phyloP scores from a whole-genome alignment of 345 rosid species.

The Balakata baccata region DNA sequence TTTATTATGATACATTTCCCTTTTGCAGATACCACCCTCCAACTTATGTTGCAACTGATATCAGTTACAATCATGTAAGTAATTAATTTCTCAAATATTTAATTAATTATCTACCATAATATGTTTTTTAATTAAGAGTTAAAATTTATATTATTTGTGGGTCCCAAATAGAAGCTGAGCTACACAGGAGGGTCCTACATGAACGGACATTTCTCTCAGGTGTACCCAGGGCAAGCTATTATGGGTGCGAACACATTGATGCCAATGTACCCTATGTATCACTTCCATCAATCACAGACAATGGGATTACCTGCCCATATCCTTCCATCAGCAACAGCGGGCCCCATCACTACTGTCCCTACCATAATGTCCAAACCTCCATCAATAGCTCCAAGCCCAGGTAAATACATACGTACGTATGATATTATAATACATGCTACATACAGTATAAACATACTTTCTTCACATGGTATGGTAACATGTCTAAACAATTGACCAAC shows the following conservation, averaged over 20 bases:
- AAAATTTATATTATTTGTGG: background rate
- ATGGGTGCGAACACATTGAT: slow-evolving; percentile 68
- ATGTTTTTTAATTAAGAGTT: background rate
- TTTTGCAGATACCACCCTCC: slow-evolving; percentile 67
- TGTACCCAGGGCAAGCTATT: slow-evolving; percentile 66
- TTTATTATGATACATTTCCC: background rate
- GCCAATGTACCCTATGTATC: slow-evolving; percentile 80
- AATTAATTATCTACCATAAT: background rate
- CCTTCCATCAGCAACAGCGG: slow-evolving; percentile 43
- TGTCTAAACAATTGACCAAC: background rate
- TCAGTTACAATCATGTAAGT: slow-evolving; percentile 71
- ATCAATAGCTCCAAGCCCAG: slow-evolving; percentile 46
- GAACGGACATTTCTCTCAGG: slow-evolving; percentile 61
- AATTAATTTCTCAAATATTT: background rate
- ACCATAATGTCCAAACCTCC: slow-evolving; percentile 54
- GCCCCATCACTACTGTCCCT: slow-evolving; percentile 41
- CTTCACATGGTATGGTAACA: slow-evolving; percentile 28
- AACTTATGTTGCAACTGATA: slow-evolving; percentile 55
- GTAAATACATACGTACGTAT: slow-evolving; percentile 22
- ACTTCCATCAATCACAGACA: slow-evolving; percentile 64
- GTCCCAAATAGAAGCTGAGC: slow-evolving; percentile 54
- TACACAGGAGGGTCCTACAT: slow-evolving; percentile 68
- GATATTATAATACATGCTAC: background rate
- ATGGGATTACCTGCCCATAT: slow-evolving; percentile 74
- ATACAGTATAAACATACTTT: too few species aligned